Evolutionary conservation across 768 basidiomycete species (phyloP), one percentile per base, ranked within the genome.

Genomic region (Roridomyces roridus): DNA sequence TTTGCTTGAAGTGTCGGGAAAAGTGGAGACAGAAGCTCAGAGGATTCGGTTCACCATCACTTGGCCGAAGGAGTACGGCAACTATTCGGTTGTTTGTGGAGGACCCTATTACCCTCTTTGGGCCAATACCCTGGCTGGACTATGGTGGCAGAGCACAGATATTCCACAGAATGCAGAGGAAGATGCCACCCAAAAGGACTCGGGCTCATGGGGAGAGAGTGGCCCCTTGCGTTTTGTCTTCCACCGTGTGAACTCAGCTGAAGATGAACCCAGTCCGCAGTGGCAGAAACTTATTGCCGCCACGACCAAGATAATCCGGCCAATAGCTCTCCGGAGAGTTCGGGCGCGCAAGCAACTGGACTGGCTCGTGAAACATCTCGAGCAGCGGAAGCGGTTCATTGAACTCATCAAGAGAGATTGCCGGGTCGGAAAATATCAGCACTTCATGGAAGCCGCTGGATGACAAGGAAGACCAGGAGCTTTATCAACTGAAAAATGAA

Each of bases 291-390:
- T 31, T 31, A 31, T 31, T 31, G 29, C 6, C 29, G 29, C 29
- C 14, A 31, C 14, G 29, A 31, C 29, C 29, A 6, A 14, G 6
- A 14, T 31, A 14, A 31, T 31, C 29, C 7, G 29, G 29, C 29
- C 29, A 14, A 14, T 7, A 7, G 14, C 14, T 14, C 29, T 31
- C 7, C 29, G 29, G 29, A 31, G 14, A 31, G 29, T 14, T 6
- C 29, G 29, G 29, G 29, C 29, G 29, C 29, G 29, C 39, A 35
- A 7, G 4, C 59, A 26, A 10, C 12, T 45, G 44, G 36, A 49
- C n/a, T 60, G 59, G 59, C 34, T 60, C 34, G 46, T 55, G 44
- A 26, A 56, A 18, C 54, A 54, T 20, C 45, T 51, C 44, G 54
- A 18, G 6, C 53, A 60, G 21, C 53, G 54, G 15, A 55, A 36